Conservation (phyloP, 2,329 filamentous ascomycete genomes). For the Pyricularia pennisetigena region DNA sequence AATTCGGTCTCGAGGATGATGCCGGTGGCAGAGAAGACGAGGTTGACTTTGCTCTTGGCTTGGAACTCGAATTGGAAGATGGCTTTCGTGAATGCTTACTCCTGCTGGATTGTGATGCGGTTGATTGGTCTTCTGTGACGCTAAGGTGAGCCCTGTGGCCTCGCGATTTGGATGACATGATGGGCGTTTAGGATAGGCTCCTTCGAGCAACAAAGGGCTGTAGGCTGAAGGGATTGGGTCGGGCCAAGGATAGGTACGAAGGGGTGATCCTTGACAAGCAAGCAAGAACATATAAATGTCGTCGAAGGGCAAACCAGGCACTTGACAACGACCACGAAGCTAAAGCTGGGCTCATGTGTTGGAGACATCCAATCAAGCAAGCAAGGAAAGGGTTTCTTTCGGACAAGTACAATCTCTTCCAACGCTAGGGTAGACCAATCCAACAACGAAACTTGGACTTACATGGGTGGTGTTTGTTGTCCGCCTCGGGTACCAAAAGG, state of each 20-base stretch:
- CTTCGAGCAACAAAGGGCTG: background rate
- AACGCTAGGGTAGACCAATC: background rate
- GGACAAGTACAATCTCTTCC: background rate
- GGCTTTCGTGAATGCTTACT: background rate
- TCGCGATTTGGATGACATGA: constrained; percentile 2
- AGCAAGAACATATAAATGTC: background rate
- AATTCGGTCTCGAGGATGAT: background rate
- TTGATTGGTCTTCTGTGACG: background rate
- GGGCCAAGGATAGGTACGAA: background rate
- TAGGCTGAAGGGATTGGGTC: background rate
- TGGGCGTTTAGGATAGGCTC: background rate
- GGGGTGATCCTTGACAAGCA: background rate
- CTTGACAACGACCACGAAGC: background rate
- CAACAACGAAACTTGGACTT: background rate
- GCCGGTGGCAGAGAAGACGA: constrained; percentile 1
- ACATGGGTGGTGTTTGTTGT: background rate
- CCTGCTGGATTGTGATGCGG: background rate
- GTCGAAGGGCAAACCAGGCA: background rate
- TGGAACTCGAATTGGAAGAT: background rate
- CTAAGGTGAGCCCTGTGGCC: background rate
- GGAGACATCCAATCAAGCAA: background rate
- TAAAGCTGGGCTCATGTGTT: background rate
- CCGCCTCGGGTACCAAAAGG: background rate
- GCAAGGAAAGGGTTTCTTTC: background rate
- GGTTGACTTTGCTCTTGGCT: background rate